Conservation (phyloP, 2,329 filamentous ascomycete species). For the Pezizomycotina sp. region DNA sequence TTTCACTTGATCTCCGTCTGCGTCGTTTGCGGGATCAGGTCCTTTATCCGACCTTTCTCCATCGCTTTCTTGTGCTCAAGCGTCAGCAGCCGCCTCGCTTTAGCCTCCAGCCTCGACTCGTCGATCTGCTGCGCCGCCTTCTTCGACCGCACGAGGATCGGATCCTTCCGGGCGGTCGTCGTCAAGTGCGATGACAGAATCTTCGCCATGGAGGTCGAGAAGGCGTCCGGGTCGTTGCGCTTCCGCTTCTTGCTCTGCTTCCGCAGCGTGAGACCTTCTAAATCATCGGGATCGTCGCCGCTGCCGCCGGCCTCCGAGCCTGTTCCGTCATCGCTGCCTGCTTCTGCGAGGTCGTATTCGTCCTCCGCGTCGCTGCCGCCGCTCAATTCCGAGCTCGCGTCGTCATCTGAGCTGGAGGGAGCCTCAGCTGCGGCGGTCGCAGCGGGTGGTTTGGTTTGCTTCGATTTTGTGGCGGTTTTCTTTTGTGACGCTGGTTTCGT, state of each 20-base stretch:
- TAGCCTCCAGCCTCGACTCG: constrained; percentile 51
- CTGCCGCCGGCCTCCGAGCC: constrained; percentile 26
- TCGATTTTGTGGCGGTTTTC: neutral
- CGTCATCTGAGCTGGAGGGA: neutral
- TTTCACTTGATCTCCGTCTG: constrained; percentile 29
- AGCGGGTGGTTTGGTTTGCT: neutral
- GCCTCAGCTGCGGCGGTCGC: neutral
- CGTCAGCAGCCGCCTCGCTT: constrained; percentile 61
- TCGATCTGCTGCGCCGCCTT: constrained; percentile 48
- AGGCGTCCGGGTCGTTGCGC: constrained; percentile 68
- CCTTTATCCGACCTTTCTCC: constrained; percentile 76
- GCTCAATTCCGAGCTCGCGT: constrained; percentile 3
- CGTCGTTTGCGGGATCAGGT: constrained; percentile 47
- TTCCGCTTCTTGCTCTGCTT: constrained; percentile 44
- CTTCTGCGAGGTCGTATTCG: constrained; percentile 30
- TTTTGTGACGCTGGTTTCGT: too few species aligned
- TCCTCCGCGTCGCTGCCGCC: constrained; percentile 23
- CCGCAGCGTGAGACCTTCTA: constrained; percentile 27
- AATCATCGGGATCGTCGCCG: constrained; percentile 24
- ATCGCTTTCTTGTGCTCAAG: constrained; percentile 62
- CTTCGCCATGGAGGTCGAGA: constrained; percentile 83
- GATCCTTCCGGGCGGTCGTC: constrained; percentile 64
- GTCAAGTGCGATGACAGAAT: constrained; percentile 83
- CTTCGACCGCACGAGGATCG: constrained; percentile 69
- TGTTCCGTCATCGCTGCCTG: constrained; percentile 31